Conservation (phyloP, 1,139 yeast genomes). For the Diutina rugosa region DNA sequence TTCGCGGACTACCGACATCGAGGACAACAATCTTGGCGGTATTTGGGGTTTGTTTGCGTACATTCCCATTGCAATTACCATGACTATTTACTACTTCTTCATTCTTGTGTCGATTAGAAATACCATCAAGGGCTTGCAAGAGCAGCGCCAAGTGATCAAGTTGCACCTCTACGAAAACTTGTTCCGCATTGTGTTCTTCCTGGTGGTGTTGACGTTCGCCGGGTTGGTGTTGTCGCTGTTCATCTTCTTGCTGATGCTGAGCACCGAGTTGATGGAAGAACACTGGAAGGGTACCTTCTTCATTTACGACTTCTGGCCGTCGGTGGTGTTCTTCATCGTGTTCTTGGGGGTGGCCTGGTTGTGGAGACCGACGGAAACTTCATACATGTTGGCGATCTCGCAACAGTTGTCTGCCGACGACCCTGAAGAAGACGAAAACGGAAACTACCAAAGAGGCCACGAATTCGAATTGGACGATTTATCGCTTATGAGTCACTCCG, state of each 20-base stretch:
- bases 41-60: constrained; percentile 28
- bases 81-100: constrained; percentile 63
- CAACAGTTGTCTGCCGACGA: constrained; percentile 79
- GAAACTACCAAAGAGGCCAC: constrained; percentile 24
- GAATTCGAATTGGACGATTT: constrained; percentile 71
- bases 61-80: constrained; percentile 58
- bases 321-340: constrained; percentile 72
- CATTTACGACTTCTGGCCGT: constrained; percentile 89
- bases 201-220: constrained; percentile 35
- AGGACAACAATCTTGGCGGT: constrained; percentile 11
- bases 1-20: constrained; percentile 10
- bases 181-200: constrained; percentile 59
- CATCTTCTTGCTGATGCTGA: constrained; percentile 59
- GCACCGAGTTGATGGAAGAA: constrained; percentile 66
- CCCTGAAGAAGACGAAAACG: constrained; percentile 19
- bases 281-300: constrained; percentile 92
- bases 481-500: constrained; percentile 44
- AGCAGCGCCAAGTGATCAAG: constrained; percentile 87
- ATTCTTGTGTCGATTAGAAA: constrained; percentile 60
- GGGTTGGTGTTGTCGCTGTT: constrained; percentile 66
- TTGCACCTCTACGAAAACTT: constrained; percentile 73
- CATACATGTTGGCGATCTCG: constrained; percentile 88
- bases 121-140: constrained; percentile 61
- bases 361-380: constrained; percentile 97
- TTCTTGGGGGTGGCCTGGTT: constrained; percentile 78